These are phyloP conservation scores for Primulina huaijiensis DNA, from an alignment of 257 asterid species.

Conservation along the genomic window DNA sequence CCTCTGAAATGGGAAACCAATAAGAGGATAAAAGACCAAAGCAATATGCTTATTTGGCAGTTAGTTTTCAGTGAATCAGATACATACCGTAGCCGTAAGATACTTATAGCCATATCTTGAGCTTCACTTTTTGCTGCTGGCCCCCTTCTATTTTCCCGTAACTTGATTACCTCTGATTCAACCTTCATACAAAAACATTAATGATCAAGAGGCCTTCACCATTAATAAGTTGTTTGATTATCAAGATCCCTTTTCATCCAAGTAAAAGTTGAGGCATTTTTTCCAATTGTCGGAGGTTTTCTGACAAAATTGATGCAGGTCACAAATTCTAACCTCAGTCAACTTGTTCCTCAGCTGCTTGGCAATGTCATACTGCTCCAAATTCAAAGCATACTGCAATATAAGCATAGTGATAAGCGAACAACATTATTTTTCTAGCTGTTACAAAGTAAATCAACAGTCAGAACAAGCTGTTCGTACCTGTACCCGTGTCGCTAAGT, in stretches of 20 bases:
- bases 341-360: conserved; percentile 87
- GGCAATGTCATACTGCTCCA: conserved; percentile 93
- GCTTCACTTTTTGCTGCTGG: conserved; percentile 81
- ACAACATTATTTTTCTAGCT: conserved; percentile 1
- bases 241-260: background rate
- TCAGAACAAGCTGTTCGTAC: conserved; percentile 34
- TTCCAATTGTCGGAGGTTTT: background rate
- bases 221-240: background rate
- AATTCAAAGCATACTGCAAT: conserved; percentile 87
- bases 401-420: conserved; percentile 22
- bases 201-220: conserved; percentile 14
- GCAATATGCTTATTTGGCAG: background rate
- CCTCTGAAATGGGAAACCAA: background rate
- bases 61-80: conserved; percentile 17
- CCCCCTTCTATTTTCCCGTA: conserved; percentile 70
- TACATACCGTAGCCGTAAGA: conserved; percentile 78
- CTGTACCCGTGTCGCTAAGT: conserved; percentile 95
- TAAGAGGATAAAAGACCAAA: conserved; percentile 7
- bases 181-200: conserved; percentile 51
- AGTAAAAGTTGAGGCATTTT: background rate
- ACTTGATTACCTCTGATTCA: conserved; percentile 73
- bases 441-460: conserved; percentile 10
- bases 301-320: background rate
- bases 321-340: conserved; percentile 58
- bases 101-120: conserved; percentile 92